Conservation (phyloP, 495 filamentous ascomycete genomes). For the Penicillium bialowiezense region DNA sequence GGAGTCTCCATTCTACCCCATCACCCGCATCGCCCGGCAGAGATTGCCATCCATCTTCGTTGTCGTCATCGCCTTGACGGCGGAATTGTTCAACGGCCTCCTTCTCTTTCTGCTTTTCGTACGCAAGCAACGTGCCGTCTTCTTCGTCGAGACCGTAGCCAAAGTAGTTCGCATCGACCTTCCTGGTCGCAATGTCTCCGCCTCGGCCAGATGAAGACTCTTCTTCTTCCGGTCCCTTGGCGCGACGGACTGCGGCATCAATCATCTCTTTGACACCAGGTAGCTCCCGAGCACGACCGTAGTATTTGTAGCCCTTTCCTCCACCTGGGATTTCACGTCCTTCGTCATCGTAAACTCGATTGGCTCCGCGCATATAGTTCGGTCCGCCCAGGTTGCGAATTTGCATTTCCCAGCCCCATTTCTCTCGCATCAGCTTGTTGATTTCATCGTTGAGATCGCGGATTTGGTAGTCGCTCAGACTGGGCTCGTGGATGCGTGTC, state of each 20-base stretch:
- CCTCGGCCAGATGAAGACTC: constrained; percentile 59
- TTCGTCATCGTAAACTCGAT: constrained; percentile 84
- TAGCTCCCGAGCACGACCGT: constrained; percentile 84
- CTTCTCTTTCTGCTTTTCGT: constrained; percentile 80
- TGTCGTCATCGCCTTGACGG: constrained; percentile 40
- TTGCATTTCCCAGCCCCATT: constrained; percentile 97
- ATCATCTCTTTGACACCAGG: constrained; percentile 98
- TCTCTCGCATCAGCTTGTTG: constrained; percentile 98
- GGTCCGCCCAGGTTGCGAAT: constrained; percentile 92
- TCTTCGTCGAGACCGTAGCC: constrained; percentile 94
- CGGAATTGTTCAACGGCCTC: constrained; percentile 69
- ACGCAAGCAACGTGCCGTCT: constrained; percentile 77
- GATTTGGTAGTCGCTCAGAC: constrained; percentile 91
- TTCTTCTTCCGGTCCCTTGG: constrained; percentile 59
- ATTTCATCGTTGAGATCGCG: constrained; percentile 98
- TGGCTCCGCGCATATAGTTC: constrained; percentile 93
- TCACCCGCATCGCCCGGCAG: constrained; percentile 85
- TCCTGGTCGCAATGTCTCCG: constrained; percentile 67
- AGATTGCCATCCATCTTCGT: constrained; percentile 70
- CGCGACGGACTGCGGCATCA: constrained; percentile 61
- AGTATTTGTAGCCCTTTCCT: constrained; percentile 89
- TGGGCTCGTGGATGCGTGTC: constrained; percentile 85
- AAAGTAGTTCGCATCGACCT: constrained; percentile 93
- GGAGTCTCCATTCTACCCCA: constrained; percentile 79
- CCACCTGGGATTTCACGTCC: constrained; percentile 87